Evolutionary conservation across 129 eudicot genomes (phyloP).

Genomic region (Arctium minus): DNA sequence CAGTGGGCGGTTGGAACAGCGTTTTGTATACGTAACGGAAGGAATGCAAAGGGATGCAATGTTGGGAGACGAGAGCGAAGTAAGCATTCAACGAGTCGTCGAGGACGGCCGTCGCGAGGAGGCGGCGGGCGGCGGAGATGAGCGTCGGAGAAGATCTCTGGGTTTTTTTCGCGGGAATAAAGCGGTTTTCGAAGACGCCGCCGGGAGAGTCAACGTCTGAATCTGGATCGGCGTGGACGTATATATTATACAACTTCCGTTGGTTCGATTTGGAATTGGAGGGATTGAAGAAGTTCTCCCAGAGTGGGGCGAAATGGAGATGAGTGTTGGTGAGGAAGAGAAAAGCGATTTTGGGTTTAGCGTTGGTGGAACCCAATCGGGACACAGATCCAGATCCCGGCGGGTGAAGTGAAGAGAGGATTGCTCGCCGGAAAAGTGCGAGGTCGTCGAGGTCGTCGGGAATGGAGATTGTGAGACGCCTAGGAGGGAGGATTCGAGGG

Average conservation of each 20-base stretch:
- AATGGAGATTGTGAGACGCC: slow-evolving; percentile 43
- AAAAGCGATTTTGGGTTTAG: slow-evolving; percentile 71
- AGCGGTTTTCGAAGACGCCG: slow-evolving; percentile 55
- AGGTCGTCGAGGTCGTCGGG: slow-evolving; percentile 71
- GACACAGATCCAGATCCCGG: slow-evolving; percentile 30
- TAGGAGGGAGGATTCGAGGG: slow-evolving; percentile 47
- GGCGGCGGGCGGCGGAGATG: slow-evolving; percentile 78
- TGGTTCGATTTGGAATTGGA: slow-evolving; percentile 5
- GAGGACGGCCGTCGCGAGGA: slow-evolving; percentile 58
- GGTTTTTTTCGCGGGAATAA: slow-evolving; percentile 48
- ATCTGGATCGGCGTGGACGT: slow-evolving; percentile 70
- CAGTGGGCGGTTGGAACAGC: slow-evolving; percentile 23
- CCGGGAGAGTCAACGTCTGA: slow-evolving; percentile 38
- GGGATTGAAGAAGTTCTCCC: slow-evolving; percentile 51
- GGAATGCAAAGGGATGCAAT: slow-evolving; percentile 67
- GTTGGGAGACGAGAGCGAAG: slow-evolving; percentile 65
- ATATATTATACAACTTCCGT: slow-evolving; percentile 42
- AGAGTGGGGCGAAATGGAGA: slow-evolving; percentile 64
- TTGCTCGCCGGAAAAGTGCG: slow-evolving; percentile 66
- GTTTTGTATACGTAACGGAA: slow-evolving; percentile 43
- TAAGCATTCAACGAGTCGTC: slow-evolving; percentile 57
- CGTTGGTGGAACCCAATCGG: slow-evolving; percentile 37
- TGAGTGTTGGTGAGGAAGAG: slow-evolving; percentile 60
- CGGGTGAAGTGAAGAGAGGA: slow-evolving; percentile 36
- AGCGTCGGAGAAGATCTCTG: slow-evolving; percentile 63